Evolutionary conservation across 495 filamentous ascomycete genomes (phyloP), one percentile per base, ranked within the genome.

Genomic region (Neurospora sp.): DNA sequence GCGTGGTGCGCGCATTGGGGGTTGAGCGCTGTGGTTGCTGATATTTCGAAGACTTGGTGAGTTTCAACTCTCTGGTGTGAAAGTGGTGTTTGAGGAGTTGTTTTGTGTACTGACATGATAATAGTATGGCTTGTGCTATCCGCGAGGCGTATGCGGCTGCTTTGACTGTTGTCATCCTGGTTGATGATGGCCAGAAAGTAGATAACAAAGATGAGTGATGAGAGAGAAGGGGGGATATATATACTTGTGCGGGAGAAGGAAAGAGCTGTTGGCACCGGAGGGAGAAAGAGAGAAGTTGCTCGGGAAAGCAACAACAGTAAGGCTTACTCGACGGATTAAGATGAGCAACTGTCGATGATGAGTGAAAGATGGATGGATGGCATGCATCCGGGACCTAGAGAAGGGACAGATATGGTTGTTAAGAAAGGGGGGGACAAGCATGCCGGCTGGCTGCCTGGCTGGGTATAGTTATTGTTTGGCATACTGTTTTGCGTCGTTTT

Each of bases 1-100:
- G 91, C 91, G 59, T 92, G 90, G 90, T 92, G 89, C 75, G 83
- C 87, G 73, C 89, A 90, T 73, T 90, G 89, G 87, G 91, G 91
- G 27, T 78, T 91, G 70, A 87, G 84, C 61, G 90, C 90, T 0
- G 79, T 93, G 22, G 87, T 91, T 40, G 89, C 90, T 31, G 88
- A 92, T 80, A 76, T 90, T 69, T 82, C 86, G 68, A 84, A 81
- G 81, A 92, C 90, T n/a, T 93, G 90, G 86, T 87, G 69, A 78
- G 84, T 83, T 71, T 39, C 71, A 68, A 69, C 31, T 35, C 31
- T 40, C 42, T 27, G 8, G 20, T 70, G 16, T 40, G 14, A 14
- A 40, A 53, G 20, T 31, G n/a, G 10, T 20, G 10, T 5, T 35
- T 9, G 38, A 17, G 53, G 20, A 4, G 3, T 0, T 12, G 27